Conservation (phyloP, 306 rosid species). For the Rubus idaeus region DNA sequence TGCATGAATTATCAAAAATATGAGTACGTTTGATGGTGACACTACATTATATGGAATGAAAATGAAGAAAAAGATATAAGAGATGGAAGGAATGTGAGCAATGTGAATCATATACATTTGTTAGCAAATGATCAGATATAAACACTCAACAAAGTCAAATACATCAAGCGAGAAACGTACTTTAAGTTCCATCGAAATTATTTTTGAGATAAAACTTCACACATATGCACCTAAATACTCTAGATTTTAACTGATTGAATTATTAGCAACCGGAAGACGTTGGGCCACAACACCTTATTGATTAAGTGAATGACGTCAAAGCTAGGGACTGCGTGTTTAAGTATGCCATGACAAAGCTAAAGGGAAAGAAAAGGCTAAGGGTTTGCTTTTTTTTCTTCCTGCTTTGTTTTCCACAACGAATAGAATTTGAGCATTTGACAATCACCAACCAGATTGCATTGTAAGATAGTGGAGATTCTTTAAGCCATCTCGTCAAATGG, state of each 20-base stretch:
- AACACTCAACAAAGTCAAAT: too few relatives aligned
- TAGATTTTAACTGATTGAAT: too few relatives aligned
- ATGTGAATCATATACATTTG: too few relatives aligned
- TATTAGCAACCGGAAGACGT: too few relatives aligned
- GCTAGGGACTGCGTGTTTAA: not conserved
- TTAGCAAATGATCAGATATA: too few relatives aligned
- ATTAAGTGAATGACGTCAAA: slow-evolving; percentile 20
- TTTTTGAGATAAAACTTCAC: too few relatives aligned
- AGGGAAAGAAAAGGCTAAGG: not conserved
- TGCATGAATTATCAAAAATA: not conserved
- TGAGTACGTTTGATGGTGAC: not conserved
- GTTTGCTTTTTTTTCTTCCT: not conserved
- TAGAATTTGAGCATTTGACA: not conserved
- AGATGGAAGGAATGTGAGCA: too few relatives aligned
- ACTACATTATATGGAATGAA: too few relatives aligned
- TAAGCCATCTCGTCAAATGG: not conserved
- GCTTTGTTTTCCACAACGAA: not conserved
- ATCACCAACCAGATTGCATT: not conserved
- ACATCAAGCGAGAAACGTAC: too few relatives aligned
- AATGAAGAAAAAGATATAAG: too few relatives aligned
- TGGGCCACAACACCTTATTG: slow-evolving; percentile 6
- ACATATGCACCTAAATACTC: too few relatives aligned
- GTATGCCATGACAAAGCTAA: slow-evolving; percentile 12
- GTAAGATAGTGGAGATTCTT: slow-evolving; percentile 5
- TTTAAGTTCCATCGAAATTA: too few relatives aligned